A percentile compares a stretch with the other conserved stretches of the same genome.
These are phyloP conservation scores for Phymatotrichopsis omnivora DNA, from an alignment of 2,329 filamentous ascomycete genomes.

Conservation along the genomic window DNA sequence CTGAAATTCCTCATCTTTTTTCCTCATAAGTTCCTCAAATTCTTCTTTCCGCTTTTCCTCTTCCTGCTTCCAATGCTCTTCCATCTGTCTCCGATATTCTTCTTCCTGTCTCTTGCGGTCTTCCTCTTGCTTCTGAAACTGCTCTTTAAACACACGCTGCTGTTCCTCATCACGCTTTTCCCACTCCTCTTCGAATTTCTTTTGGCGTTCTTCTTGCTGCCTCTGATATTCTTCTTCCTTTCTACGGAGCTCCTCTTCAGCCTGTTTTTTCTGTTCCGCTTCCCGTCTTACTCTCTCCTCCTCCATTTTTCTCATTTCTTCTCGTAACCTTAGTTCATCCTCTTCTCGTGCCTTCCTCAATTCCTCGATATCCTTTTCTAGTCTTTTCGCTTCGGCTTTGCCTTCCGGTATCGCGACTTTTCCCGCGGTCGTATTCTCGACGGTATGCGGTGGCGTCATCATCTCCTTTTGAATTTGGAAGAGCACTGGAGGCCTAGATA, in stretches of 20 bases:
- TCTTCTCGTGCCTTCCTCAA: conserved; percentile 2
- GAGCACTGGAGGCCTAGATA: background rate
- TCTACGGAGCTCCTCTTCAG: background rate
- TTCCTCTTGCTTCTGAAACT: background rate
- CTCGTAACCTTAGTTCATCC: conserved; percentile 1
- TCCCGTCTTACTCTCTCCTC: too few species aligned
- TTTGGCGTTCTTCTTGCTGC: background rate
- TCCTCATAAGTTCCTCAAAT: too few species aligned
- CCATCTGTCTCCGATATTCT: background rate
- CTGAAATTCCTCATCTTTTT: too few species aligned
- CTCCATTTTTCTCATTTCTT: conserved; percentile 5
- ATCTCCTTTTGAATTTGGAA: conserved; percentile 13
- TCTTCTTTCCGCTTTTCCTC: background rate
- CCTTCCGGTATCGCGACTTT: conserved; percentile 9
- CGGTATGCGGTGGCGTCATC: conserved; percentile 7
- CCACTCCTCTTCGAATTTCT: background rate
- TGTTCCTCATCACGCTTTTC: background rate
- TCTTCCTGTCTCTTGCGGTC: conserved; percentile 1
- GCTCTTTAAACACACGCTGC: background rate
- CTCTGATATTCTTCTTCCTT: background rate
- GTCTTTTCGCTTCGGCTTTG: conserved; percentile 2
- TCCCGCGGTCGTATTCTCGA: conserved; percentile 15
- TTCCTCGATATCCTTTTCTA: conserved; percentile 6
- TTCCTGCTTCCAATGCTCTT: conserved; percentile 4
- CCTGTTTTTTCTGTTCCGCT: background rate